These are phyloP conservation scores for Ophiobolus disseminans DNA, from an alignment of 2,329 filamentous ascomycete species.

Conservation along the genomic window DNA sequence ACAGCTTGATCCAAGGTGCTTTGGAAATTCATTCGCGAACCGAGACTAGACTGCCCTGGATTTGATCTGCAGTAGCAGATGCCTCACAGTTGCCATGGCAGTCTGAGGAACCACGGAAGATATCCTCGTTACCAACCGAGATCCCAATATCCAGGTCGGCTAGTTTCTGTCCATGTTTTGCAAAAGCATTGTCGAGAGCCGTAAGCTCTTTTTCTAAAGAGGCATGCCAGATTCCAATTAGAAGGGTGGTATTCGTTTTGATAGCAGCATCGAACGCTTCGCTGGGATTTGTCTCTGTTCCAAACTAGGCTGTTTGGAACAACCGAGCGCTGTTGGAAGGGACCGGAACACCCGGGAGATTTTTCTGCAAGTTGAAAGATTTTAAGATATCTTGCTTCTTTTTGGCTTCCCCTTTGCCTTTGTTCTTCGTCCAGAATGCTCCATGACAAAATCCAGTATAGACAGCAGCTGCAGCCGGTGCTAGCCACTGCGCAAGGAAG, in stretches of 20 bases:
- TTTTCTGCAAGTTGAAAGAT: slow-evolving; percentile 31
- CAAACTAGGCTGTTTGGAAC: slow-evolving; percentile 64
- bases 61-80: slow-evolving; percentile 66
- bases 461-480: slow-evolving; percentile 18
- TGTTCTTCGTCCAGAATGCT: slow-evolving; percentile 29
- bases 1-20: too few species aligned
- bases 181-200: slow-evolving; percentile 40
- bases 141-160: slow-evolving; percentile 51
- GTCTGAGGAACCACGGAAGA: slow-evolving; percentile 70
- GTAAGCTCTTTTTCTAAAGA: slow-evolving; percentile 17
- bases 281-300: slow-evolving; percentile 63
- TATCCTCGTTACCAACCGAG: slow-evolving; percentile 45
- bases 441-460: slow-evolving; percentile 41
- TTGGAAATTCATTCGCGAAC: slow-evolving; percentile 52
- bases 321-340: slow-evolving; percentile 73
- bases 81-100: slow-evolving; percentile 64
- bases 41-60: slow-evolving; percentile 64
- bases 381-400: slow-evolving; percentile 36
- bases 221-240: slow-evolving; percentile 45
- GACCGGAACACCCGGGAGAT: slow-evolving; percentile 48
- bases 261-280: slow-evolving; percentile 50
- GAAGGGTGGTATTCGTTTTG: slow-evolving; percentile 38
- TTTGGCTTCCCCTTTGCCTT: slow-evolving; percentile 26
- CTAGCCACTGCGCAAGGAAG: slow-evolving; percentile 7
- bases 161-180: slow-evolving; percentile 57